Evolutionary conservation across 1,284 basidiomycete genomes (phyloP).

Genomic region (Volvariella volvacea): DNA sequence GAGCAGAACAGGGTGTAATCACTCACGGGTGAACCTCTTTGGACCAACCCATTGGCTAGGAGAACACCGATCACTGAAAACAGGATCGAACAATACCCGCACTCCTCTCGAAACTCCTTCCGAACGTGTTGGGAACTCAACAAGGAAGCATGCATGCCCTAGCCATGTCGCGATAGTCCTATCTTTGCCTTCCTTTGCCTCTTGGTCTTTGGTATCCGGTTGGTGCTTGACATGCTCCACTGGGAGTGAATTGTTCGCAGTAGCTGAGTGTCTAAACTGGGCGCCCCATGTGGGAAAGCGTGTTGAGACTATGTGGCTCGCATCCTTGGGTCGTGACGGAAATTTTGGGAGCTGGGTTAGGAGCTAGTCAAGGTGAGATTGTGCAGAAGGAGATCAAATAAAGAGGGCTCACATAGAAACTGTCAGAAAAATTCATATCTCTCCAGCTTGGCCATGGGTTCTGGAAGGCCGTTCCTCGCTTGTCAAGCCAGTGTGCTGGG

Average conservation of each 20-base stretch:
- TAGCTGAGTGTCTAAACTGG: too few species aligned
- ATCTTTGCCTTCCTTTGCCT: conserved; percentile 13
- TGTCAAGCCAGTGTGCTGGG: conserved; percentile 17
- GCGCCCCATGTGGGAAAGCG: conserved; percentile 1
- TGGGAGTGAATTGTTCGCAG: too few species aligned
- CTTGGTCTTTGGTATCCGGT: conserved; percentile 21
- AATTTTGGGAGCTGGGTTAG: conserved; percentile 3
- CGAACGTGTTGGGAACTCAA: conserved; percentile 50
- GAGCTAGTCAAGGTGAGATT: neutral
- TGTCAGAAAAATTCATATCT: conserved; percentile 9
- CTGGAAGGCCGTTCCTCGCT: conserved; percentile 14
- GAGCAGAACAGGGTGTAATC: neutral
- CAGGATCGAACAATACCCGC: conserved; percentile 68
- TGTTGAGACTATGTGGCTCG: neutral
- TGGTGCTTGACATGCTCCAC: conserved; percentile 23
- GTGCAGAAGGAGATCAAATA: neutral
- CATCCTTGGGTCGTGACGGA: conserved; percentile 3
- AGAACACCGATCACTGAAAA: conserved; percentile 58
- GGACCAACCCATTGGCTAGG: conserved; percentile 50
- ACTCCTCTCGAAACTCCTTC: conserved; percentile 37
- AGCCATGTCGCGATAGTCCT: conserved; percentile 67
- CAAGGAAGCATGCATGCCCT: conserved; percentile 67
- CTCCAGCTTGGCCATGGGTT: conserved; percentile 23
- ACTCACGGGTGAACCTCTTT: conserved; percentile 48
- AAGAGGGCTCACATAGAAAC: conserved; percentile 7